Evolutionary conservation across 2,329 filamentous ascomycete species (phyloP).

Genomic region (Botryotinia globosa): DNA sequence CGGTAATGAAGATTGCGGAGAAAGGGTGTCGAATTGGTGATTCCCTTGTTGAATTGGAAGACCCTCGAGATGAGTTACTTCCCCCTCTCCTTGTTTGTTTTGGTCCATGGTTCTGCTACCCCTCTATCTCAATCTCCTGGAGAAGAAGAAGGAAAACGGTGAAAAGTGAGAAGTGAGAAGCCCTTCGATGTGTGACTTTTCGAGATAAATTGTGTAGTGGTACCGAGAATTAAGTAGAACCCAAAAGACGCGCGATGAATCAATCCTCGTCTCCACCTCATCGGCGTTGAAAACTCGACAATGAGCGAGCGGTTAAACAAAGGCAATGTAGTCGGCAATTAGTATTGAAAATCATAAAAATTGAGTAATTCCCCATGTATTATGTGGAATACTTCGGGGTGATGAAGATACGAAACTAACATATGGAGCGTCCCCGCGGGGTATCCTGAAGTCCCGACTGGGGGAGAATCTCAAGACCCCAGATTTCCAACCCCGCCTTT

Average conservation of each 20-base stretch:
- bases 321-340: not conserved
- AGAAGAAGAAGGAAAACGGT: not conserved
- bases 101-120: not conserved
- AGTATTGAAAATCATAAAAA: not conserved
- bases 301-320: not conserved
- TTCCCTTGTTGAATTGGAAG: not conserved
- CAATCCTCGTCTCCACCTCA: not conserved
- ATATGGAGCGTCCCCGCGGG: not conserved
- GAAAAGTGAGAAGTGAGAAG: too few relatives aligned
- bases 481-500: not conserved
- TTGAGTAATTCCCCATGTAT: not conserved
- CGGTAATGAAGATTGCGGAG: not conserved
- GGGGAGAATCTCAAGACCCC: not conserved
- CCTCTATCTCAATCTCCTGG: not conserved
- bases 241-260: not conserved
- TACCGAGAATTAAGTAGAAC: not conserved
- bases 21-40: not conserved
- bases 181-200: not conserved
- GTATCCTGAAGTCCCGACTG: not conserved
- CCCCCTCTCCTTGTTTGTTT: not conserved
- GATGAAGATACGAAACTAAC: not conserved
- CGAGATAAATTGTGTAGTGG: not conserved
- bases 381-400: not conserved
- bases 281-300: not conserved
- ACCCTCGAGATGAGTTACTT: not conserved